Base-by-base conservation (phyloP, 2,329 filamentous ascomycete species). In the Whalleya microplaca region DNA sequence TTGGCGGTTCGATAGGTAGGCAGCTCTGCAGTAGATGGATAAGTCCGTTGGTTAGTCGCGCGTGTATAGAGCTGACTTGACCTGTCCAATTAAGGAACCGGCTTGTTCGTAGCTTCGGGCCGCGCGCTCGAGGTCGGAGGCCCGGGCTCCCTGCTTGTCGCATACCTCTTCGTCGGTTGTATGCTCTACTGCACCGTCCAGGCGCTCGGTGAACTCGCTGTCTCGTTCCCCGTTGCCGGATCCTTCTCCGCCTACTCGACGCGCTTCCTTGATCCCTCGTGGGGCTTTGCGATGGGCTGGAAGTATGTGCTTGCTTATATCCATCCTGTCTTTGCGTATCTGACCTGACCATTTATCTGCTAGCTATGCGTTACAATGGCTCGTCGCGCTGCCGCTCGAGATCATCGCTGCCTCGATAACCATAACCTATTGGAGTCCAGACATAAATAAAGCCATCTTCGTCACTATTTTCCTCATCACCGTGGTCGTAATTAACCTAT, bases 271-370 rank as follows among this genome's bases (percentile, higher is more conserved):
- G 92, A 97, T 69, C 94, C 93, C 1, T 93, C 93, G 0, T 96
- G 92, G 92, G 92, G 92, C 0, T 96, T 96, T 70, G 91, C 92
- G 45, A 96, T 96, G 90, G 92, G 92, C 16, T 96, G 92, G 92
- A 96, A 96, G 82, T 90, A 73, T 73, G 85, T 80, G 27, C 41
- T 51, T 29, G 23, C 44, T 29, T n/a, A 42, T 44, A 14, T 41
- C 41, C 42, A 10, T 14, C 32, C 46, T 40, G 23, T 27, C 47
- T 10, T 37, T 14, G 29, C 40, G 2, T 41, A 21, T 19, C 29
- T 48, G n/a, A 7, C 21, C 23, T 27, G 23, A 27, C 23, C 23
- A 9, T 4, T 9, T 9, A 27, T 27, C 21, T 46, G 3, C 41
- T 66, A 91, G 87, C 69, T 96, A 96, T 72, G 91, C 90, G 3